Evolutionary conservation across 768 basidiomycete species (phyloP).

Genomic region (Suillus placidus): DNA sequence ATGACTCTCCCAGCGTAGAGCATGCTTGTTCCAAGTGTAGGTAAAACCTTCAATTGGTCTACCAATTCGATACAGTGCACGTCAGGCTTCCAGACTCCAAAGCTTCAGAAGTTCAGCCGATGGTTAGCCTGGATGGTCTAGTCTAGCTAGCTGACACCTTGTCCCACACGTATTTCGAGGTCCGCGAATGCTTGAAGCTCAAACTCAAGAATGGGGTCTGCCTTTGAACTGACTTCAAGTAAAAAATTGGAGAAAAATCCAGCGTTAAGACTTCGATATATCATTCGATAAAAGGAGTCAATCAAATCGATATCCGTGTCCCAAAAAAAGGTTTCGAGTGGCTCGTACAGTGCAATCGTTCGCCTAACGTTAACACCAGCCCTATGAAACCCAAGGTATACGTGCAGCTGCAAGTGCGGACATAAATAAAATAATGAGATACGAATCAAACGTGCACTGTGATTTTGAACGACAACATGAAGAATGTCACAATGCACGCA

Average conservation of each 20-base stretch:
- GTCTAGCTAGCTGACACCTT: too few relatives aligned
- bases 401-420: background rate
- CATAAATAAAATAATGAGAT: constrained; percentile 3
- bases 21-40: background rate
- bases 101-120: background rate
- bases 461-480: constrained; percentile 3
- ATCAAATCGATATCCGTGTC: constrained; percentile 1
- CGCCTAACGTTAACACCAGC: background rate
- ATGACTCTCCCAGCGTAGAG: background rate
- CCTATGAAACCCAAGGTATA: constrained; percentile 1
- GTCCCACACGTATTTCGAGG: background rate
- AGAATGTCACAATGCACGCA: constrained; percentile 6
- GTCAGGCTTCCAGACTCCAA: background rate
- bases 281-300: background rate
- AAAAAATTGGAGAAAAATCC: background rate
- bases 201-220: too few relatives aligned
- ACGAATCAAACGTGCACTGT: constrained; percentile 4
- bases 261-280: background rate
- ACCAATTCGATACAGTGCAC: background rate
- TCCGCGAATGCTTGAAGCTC: background rate
- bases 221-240: background rate
- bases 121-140: too few relatives aligned
- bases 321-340: background rate
- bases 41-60: background rate
- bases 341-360: constrained; percentile 1